phyloP scores from a whole-genome alignment of 768 basidiomycete species.

The Terana coerulea region DNA sequence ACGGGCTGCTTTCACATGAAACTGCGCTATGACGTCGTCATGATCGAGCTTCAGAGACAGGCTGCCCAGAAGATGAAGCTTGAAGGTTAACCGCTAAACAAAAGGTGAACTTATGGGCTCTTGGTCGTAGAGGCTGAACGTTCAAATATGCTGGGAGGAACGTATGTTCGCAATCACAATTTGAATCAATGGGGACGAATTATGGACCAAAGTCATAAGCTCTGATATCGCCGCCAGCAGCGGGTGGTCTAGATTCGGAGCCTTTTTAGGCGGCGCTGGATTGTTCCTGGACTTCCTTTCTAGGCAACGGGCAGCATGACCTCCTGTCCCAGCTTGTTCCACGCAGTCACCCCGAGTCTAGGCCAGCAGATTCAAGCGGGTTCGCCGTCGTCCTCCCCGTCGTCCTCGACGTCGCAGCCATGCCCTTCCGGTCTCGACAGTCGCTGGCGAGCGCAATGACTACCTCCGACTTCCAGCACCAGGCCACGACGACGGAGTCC shows the following conservation, averaged over 20 bases:
- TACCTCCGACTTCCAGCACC: slow-evolving; percentile 2
- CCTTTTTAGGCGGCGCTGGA: neutral
- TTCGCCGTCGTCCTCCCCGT: neutral
- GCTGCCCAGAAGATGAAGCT: no score
- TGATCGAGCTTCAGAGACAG: no score
- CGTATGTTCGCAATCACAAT: no score
- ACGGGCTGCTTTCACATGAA: no score
- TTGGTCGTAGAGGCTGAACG: no score
- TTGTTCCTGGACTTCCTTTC: neutral
- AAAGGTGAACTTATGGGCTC: no score
- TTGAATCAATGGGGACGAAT: no score
- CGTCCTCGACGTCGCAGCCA: neutral
- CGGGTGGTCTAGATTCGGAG: neutral
- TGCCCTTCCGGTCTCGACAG: slow-evolving; percentile 19
- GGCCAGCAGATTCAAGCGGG: neutral
- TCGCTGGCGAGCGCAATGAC: slow-evolving; percentile 15
- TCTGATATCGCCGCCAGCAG: neutral
- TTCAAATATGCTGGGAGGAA: no score
- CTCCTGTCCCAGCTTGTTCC: neutral
- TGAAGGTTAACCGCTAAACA: no score
- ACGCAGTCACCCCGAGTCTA: neutral
- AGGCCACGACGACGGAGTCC: neutral
- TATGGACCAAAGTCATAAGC: no score
- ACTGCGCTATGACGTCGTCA: no score
- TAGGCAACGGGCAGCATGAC: neutral